Evolutionary conservation across 1,284 basidiomycete species (phyloP), one percentile per base, ranked within the genome.

Genomic region (Cryptococcus sp.): DNA sequence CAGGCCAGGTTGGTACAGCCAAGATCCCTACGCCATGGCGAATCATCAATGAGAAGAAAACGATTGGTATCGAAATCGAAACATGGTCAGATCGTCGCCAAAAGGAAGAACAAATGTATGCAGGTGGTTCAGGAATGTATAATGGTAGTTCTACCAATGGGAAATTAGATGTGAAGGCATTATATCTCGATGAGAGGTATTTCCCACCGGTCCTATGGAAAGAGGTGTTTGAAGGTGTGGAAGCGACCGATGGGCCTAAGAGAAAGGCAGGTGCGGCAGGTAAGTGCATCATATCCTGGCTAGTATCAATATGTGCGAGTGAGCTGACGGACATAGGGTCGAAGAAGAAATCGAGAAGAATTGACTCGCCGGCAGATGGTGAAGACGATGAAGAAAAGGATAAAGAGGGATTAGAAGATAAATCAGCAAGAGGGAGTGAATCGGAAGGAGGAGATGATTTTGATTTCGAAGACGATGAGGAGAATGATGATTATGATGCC

Each of bases 401-500:
- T 23, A 23, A 23, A 23, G 23, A 23, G 23, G 23, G 23, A 23
- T 1, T 37, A n/a, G 32, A 58, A 52, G 55, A 64, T 23, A 60
- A 66, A 51, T 68, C 65, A 10, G 58, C 58, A 8, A 53, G 58
- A 30, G 61, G 58, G 23, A 56, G 62, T 4, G 66, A 65, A 0
- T 58, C 61, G 4, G 66, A 68, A 1, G 62, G 53, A 4, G 68
- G 71, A 43, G 66, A 64, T 49, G 69, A 76, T 58, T 70, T 72
- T 56, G 74, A 76, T 55, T 75, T 71, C 49, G 73, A 75, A 36
- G 76, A 73, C 46, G 70, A 70, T 11, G 70, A 69, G 32, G 67
- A 67, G 33, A 74, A 76, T 64, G 73, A 77, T 60, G 76, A 77
- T 60, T 77, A 77, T 47, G 76, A 76, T 53, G 64, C 66, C 5